Base-by-base conservation (phyloP, 805 yeast species). In the Kazachstania psychrophila region DNA sequence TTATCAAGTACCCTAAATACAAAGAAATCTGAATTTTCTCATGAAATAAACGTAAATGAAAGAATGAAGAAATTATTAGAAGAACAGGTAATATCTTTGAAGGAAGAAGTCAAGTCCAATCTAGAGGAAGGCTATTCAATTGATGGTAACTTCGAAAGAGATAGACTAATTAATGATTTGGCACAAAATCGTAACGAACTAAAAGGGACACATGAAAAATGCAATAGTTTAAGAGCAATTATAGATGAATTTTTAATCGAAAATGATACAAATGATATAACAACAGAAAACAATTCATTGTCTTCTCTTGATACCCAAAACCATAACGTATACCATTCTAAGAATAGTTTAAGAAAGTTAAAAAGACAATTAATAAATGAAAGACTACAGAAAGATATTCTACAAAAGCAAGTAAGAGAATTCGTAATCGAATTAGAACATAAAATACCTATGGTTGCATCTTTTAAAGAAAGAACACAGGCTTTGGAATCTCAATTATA, bases 391-490 rank as follows among this genome's bases (percentile, higher is more conserved):
- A 85, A 83, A 47, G 77, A 75, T 39, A 70, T 72, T 37, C 66
- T 89, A 41, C 82, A 87, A 38, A 58, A 65, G 24, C 89, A 85
- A 56, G 65, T 88, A 40, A 79, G 81, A 47, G 65, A 68, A 1
- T 77, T 89, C 45, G 75, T 87, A 23, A 66, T 68, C 14, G 96
- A 87, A 56, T 64, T 88, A 43, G 94, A 86, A 49, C 68, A 72
- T 22, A 78, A 82, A 49, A 77, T 84, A 38, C 96, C 97, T 0
- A 64, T 79, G 2, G 70, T 89, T 32, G 73, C 65, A 60, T 79
- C 77, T 36, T 81, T 77, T 48, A 77, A 68, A 59, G 74, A 71
- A 37, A 73, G 72, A 58, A 67, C 86, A 47, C 54, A 65, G 44
- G 56, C 68, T 34, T 49, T 81, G 48, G 76, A 83, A 64, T 54